Conservation (phyloP, 768 basidiomycete species). For the Leccinum fibrillosum region DNA sequence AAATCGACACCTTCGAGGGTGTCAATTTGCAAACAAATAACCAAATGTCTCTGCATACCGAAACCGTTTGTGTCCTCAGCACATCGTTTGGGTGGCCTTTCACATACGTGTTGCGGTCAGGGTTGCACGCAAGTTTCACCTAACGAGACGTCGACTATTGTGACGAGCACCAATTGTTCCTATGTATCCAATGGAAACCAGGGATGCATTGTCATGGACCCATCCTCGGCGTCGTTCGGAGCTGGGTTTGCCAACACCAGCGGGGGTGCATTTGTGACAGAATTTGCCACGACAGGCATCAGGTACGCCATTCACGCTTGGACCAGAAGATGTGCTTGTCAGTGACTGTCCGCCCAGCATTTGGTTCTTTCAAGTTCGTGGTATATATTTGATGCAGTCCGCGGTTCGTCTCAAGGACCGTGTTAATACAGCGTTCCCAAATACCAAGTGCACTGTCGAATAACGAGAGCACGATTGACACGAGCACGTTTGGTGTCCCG, state of each 20-base stretch:
- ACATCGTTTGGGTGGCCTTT: not conserved
- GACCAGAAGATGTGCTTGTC: not conserved
- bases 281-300: conserved; percentile 62
- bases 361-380: conserved; percentile 31
- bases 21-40: conserved; percentile 66
- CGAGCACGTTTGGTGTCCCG: conserved; percentile 59
- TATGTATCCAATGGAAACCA: conserved; percentile 52
- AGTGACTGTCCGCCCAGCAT: conserved; percentile 14
- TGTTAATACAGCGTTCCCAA: conserved; percentile 28
- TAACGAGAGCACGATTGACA: conserved; percentile 51
- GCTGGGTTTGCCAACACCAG: conserved; percentile 59
- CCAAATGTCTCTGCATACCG: conserved; percentile 75
- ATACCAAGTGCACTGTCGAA: conserved; percentile 48
- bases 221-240: conserved; percentile 57
- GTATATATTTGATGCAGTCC: not conserved
- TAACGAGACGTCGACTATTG: conserved; percentile 46
- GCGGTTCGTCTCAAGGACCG: not conserved
- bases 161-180: conserved; percentile 60
- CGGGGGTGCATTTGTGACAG: conserved; percentile 76
- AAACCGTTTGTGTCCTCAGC: conserved; percentile 34
- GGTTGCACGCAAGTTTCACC: conserved; percentile 54
- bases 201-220: conserved; percentile 64
- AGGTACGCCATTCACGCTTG: conserved; percentile 41
- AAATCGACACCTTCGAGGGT: conserved; percentile 82
- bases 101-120: conserved; percentile 14